phyloP scores from a whole-genome alignment of 163 green algal genomes.

The Volvox carteri region DNA sequence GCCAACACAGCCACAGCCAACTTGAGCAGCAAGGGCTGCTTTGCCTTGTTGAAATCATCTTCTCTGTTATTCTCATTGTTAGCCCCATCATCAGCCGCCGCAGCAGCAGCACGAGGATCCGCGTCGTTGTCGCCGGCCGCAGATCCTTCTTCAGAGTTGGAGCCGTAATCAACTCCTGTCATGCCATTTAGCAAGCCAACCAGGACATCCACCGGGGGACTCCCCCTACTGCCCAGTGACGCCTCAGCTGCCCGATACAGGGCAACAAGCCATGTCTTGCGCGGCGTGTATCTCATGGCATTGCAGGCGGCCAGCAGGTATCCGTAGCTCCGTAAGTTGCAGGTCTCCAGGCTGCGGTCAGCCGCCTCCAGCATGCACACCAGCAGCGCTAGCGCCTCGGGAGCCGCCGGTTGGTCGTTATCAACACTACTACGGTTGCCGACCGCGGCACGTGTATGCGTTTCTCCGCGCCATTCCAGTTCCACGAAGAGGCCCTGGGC shows the following conservation, averaged over 20 bases:
- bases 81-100: not conserved
- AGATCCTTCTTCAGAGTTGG: not conserved
- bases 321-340: not conserved
- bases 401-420: not conserved
- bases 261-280: not conserved
- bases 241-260: not conserved
- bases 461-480: not conserved
- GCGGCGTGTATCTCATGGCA: not conserved
- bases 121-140: not conserved
- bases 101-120: not conserved
- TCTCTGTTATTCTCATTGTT: not conserved
- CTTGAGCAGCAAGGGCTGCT: not conserved
- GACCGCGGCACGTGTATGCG: not conserved
- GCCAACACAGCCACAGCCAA: not conserved
- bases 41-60: not conserved
- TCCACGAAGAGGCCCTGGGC: slow-evolving; percentile 27
- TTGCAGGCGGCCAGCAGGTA: slow-evolving; percentile 15
- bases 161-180: not conserved
- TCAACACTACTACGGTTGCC: not conserved
- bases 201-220: not conserved
- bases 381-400: not conserved
- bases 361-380: not conserved
- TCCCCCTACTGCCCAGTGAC: not conserved
- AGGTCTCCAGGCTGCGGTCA: not conserved
- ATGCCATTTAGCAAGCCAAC: not conserved